A percentile compares a stretch with the other conserved stretches of the same genome.
Conservation (phyloP, 306 rosid species). For the Aeschynomene evenia region DNA sequence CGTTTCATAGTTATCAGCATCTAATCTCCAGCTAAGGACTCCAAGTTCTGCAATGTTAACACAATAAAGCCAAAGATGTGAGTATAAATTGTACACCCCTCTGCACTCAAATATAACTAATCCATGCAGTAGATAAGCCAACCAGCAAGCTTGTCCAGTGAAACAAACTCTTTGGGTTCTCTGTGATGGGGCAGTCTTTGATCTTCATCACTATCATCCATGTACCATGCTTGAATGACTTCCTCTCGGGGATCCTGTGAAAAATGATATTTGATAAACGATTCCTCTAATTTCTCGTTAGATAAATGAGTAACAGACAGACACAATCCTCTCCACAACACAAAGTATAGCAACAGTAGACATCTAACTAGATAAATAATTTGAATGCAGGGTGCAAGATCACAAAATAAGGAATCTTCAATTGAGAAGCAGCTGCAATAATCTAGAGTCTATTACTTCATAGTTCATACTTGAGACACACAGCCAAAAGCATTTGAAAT, state of each 20-base stretch:
- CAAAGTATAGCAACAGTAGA: background rate
- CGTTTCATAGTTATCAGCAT: conserved; percentile 78
- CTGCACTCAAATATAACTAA: background rate
- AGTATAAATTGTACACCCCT: background rate
- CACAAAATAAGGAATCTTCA: background rate
- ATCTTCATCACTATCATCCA: conserved; percentile 92
- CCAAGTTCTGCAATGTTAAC: conserved; percentile 75
- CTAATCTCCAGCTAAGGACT: conserved; percentile 92
- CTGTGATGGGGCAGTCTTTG: conserved; percentile 93
- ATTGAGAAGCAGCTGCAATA: background rate
- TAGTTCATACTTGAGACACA: background rate
- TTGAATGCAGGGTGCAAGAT: background rate
- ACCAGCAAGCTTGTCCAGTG: conserved; percentile 78
- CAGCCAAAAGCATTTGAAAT: background rate
- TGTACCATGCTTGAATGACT: conserved; percentile 96
- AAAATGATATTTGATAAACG: conserved; percentile 21
- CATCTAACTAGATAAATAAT: background rate
- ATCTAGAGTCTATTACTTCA: background rate
- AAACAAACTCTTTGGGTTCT: conserved; percentile 82
- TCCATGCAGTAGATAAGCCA: conserved; percentile 27
- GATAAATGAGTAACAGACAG: background rate
- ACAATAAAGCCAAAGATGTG: background rate
- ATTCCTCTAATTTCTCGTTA: conserved; percentile 5
- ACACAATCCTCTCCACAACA: conserved; percentile 3
- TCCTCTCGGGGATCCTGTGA: conserved; percentile 89